phyloP scores from a whole-genome alignment of 805 yeast species.

The Kregervanrija delftensis region DNA sequence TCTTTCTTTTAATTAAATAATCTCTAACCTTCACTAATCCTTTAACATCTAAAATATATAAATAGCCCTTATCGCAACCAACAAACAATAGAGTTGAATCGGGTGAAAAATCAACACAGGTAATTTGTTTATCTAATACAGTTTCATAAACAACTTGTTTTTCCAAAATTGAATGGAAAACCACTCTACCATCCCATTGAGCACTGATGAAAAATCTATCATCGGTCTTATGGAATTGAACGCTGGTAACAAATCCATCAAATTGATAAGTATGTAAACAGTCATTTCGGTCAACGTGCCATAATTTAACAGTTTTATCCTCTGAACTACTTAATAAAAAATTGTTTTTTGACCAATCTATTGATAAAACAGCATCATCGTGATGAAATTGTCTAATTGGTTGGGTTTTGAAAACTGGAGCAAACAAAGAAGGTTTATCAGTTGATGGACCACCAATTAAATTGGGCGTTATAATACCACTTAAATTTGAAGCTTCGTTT shows the following conservation, averaged over 20 bases:
- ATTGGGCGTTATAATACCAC: background rate
- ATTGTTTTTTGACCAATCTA: conserved; percentile 86
- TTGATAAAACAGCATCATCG: conserved; percentile 56
- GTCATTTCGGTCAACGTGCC: conserved; percentile 70
- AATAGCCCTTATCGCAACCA: conserved; percentile 76
- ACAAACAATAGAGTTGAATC: conserved; percentile 51
- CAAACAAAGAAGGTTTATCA: conserved; percentile 31
- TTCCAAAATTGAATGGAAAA: conserved; percentile 86
- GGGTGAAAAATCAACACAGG: conserved; percentile 70
- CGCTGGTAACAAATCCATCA: conserved; percentile 77
- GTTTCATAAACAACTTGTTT: conserved; percentile 51
- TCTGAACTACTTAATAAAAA: conserved; percentile 75
- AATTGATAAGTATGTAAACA: conserved; percentile 63
- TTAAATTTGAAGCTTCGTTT: conserved; percentile 5
- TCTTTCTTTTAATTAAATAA: conserved; percentile 38
- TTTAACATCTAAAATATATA: conserved; percentile 48
- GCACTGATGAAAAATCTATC: conserved; percentile 84
- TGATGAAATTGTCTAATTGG: conserved; percentile 62
- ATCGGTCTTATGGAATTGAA: conserved; percentile 75
- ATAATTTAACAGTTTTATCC: conserved; percentile 75
- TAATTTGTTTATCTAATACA: conserved; percentile 55
- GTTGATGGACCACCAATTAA: background rate
- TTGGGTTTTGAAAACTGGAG: conserved; percentile 69
- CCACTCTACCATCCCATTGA: conserved; percentile 64
- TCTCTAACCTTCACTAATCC: conserved; percentile 37